phyloP scores from a whole-genome alignment of 371 early-diverging fungal species.

The Fennellomyces sp. region DNA sequence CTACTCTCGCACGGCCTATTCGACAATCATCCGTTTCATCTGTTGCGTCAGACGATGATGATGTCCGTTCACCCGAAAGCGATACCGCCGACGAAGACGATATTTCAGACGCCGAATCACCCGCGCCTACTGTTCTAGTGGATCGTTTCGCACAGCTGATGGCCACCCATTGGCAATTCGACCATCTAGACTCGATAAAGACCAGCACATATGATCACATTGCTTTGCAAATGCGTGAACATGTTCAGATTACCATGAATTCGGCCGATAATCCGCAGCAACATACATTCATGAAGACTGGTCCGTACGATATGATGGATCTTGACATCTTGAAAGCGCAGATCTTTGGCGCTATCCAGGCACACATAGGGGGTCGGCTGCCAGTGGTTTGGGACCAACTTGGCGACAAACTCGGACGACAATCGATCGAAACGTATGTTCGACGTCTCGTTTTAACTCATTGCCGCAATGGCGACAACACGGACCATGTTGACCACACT shows the following conservation, averaged over 20 bases:
- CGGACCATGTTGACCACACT: conserved; percentile 16
- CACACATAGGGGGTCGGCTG: conserved; percentile 41
- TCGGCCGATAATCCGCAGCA: not conserved
- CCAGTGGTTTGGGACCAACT: conserved; percentile 44
- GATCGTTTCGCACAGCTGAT: conserved; percentile 42
- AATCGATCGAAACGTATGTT: conserved; percentile 35
- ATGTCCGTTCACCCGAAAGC: not conserved
- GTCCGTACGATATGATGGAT: conserved; percentile 27
- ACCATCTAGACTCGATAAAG: conserved; percentile 40
- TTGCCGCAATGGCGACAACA: conserved; percentile 14
- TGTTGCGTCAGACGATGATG: not conserved
- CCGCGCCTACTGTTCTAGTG: conserved; percentile 10
- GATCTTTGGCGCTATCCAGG: conserved; percentile 46
- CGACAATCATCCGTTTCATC: not conserved
- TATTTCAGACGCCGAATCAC: not conserved
- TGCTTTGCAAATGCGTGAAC: conserved; percentile 33
- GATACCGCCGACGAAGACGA: not conserved
- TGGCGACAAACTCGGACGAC: conserved; percentile 27
- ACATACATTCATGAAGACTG: conserved; percentile 5
- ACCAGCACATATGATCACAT: conserved; percentile 23
- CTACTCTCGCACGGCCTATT: not conserved
- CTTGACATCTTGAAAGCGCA: conserved; percentile 43
- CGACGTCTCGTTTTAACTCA: conserved; percentile 13
- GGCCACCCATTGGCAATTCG: conserved; percentile 48
- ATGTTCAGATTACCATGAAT: conserved; percentile 24